Evolutionary conservation across 441 rosid species (phyloP), one percentile per base, ranked within the genome.

Genomic region (Capsella rubella): DNA sequence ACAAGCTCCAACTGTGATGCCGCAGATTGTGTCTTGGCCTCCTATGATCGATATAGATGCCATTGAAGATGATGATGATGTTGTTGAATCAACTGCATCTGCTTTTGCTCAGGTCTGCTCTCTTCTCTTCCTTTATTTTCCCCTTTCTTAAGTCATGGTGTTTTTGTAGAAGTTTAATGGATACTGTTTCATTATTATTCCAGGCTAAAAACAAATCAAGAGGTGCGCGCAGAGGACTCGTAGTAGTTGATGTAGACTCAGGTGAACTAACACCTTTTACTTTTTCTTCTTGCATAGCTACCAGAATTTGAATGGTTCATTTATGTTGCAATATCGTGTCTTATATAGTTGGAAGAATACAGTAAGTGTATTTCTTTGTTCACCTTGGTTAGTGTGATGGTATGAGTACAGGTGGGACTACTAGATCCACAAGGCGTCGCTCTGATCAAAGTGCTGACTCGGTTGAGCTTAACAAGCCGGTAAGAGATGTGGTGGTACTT

Each of bases 41-140:
- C 59, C 86, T 18, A 52, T 82, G n/a, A 86, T 92, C 46, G 90
- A 88, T 80, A 82, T 92, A 40, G 97, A 91, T 75, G 93, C 85
- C 16, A 65, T 50, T 15, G 97, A 95, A 64, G 99, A 95, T 55
- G 98, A 95, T 64, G 98, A 95, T 58, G 98, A 89, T 64, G 95
- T 91, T 70, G 61, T 92, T 68, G 88, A 89, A 77, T 85, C 90
- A 28, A 87, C 98, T 51, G 89, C 98, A 8, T 80, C 84, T 71
- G 96, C 90, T 32, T 93, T 95, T 79, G 88, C 93, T 14, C 89
- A 81, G 78, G 99, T 95, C 71, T 78, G 82, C 32, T 52, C 60
- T 29, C 73, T 72, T 14, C n/a, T 64, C 64, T 15, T 49, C 61
- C 50, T 63, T 11, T 69, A n/a, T 12, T 47, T 52, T 56, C 39